Percentiles rank a stretch among this genome's conserved stretches.
Evolutionary conservation across 1,284 basidiomycete genomes (phyloP).

Genomic region (Sporisorium scitamineum): DNA sequence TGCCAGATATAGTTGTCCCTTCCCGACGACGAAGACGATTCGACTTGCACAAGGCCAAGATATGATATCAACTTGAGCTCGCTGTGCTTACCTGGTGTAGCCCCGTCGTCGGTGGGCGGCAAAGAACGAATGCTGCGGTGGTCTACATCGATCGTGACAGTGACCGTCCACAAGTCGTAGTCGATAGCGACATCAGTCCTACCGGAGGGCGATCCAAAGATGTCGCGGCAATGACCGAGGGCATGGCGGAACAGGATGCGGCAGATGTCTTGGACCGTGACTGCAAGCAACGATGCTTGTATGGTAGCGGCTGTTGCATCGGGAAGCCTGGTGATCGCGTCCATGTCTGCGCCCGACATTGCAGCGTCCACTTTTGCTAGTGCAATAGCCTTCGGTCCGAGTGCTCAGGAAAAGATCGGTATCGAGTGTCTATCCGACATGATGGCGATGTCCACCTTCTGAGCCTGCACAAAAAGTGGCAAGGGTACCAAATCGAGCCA

Average conservation of each 20-base stretch:
- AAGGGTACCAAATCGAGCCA: not conserved
- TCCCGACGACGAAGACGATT: conserved; percentile 1
- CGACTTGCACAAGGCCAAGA: conserved; percentile 21
- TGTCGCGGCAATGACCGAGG: not conserved
- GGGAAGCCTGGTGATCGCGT: conserved; percentile 17
- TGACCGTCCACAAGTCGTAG: conserved; percentile 28
- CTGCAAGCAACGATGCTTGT: conserved; percentile 24
- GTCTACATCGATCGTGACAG: conserved; percentile 12
- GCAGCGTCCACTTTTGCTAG: not conserved
- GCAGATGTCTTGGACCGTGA: conserved; percentile 27
- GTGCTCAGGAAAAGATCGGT: not conserved
- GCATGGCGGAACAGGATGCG: conserved; percentile 21
- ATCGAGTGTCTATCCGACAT: not conserved
- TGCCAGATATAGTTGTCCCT: conserved; percentile 10
- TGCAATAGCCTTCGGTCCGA: not conserved
- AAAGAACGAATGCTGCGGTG: conserved; percentile 6
- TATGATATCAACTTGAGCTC: conserved; percentile 15
- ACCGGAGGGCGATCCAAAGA: conserved; percentile 7
- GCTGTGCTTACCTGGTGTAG: not conserved
- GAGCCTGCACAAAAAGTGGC: not conserved
- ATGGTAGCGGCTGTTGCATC: conserved; percentile 19
- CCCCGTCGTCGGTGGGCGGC: not conserved
- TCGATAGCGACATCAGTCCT: conserved; percentile 14
- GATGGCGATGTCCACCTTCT: not conserved
- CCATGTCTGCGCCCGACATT: conserved; percentile 4